These are phyloP conservation scores for Corylus americana DNA, from an alignment of 306 rosid genomes.

Conservation along the genomic window DNA sequence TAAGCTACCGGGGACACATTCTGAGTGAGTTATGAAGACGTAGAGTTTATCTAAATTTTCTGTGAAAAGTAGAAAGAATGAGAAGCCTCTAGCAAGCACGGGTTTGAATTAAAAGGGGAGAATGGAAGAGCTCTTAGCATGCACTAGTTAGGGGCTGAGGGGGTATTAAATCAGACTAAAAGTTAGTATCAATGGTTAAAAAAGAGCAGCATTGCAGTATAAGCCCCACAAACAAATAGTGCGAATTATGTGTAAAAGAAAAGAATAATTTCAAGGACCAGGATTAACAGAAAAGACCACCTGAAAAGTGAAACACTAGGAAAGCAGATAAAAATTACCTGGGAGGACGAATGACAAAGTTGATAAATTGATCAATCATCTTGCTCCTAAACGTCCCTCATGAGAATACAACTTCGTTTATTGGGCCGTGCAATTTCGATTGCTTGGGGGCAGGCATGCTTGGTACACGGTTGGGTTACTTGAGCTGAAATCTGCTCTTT, in stretches of 20 bases:
- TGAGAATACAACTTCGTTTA: constrained; percentile 18
- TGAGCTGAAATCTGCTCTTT: neutral
- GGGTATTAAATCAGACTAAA: neutral
- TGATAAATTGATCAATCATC: constrained; percentile 95
- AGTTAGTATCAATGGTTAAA: neutral
- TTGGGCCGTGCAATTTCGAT: neutral
- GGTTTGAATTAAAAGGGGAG: neutral
- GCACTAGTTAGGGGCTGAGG: neutral
- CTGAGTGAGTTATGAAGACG: neutral
- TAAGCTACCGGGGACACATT: neutral
- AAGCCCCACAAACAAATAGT: neutral
- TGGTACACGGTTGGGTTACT: neutral
- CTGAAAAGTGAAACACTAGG: neutral
- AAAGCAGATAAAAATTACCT: constrained; percentile 51
- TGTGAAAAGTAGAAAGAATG: neutral
- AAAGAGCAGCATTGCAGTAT: neutral
- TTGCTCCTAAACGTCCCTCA: constrained; percentile 57
- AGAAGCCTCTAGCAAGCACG: neutral
- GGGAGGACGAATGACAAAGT: constrained; percentile 96
- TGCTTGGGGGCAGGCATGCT: neutral
- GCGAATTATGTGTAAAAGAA: too few species aligned
- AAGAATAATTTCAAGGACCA: neutral
- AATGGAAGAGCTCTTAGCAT: neutral
- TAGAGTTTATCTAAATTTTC: neutral
- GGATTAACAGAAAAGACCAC: neutral